Conservation (phyloP, 805 yeast species). For the Wickerhamiella kurtzmanii region DNA sequence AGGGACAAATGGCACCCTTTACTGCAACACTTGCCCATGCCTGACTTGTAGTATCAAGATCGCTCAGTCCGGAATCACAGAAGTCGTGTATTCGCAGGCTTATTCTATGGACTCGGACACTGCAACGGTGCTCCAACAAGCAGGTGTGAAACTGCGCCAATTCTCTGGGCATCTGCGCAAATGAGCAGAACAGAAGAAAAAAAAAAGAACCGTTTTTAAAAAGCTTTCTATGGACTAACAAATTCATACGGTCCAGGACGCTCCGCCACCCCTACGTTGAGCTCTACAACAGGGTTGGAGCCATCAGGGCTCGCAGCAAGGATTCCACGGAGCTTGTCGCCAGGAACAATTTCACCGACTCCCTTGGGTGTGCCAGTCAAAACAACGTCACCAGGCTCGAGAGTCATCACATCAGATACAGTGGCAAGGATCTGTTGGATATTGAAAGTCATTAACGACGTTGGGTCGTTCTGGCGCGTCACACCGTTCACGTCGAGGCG, state of each 20-base stretch:
- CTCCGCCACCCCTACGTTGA: constrained; percentile 40
- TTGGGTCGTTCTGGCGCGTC: constrained; percentile 53
- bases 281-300: constrained; percentile 32
- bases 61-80: constrained; percentile 80
- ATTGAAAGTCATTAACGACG: constrained; percentile 77
- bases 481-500: constrained; percentile 57
- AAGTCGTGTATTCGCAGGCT: constrained; percentile 84
- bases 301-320: constrained; percentile 38
- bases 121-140: constrained; percentile 56
- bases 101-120: constrained; percentile 85
- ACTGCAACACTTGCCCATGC: constrained; percentile 95
- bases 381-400: constrained; percentile 80
- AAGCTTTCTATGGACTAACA: too few relatives aligned
- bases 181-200: too few relatives aligned
- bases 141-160: constrained; percentile 59
- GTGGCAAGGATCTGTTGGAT: constrained; percentile 66
- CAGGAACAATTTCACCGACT: constrained; percentile 72
- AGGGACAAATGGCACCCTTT: constrained; percentile 43
- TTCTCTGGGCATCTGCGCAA: constrained; percentile 25
- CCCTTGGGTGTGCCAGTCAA: constrained; percentile 97
- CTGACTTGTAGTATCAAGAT: constrained; percentile 90
- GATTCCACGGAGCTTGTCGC: constrained; percentile 61
- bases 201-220: neutral
- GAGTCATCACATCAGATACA: constrained; percentile 80
- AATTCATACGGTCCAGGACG: constrained; percentile 25